These are phyloP conservation scores for Trichoderma parareesei DNA, from an alignment of 495 filamentous ascomycete species.

Conservation along the genomic window DNA sequence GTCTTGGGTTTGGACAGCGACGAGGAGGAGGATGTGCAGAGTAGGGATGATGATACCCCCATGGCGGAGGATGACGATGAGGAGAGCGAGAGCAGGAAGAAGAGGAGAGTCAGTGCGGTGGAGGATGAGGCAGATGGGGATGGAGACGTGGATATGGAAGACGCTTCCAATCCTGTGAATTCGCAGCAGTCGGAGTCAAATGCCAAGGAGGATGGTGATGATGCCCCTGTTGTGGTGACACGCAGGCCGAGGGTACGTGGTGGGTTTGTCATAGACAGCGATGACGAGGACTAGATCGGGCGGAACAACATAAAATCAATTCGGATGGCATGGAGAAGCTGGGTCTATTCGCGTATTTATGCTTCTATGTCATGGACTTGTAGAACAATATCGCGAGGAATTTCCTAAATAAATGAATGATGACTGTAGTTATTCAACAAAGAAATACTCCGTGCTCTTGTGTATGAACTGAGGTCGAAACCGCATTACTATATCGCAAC, in stretches of 20 bases:
- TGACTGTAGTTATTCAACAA: neutral
- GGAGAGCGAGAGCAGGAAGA: constrained; percentile 9
- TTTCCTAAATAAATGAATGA: neutral
- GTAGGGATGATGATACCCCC: constrained; percentile 16
- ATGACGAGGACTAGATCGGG: constrained; percentile 39
- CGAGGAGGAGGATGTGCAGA: constrained; percentile 15
- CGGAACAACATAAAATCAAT: no score
- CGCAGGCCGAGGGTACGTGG: constrained; percentile 27
- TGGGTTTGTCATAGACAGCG: constrained; percentile 43
- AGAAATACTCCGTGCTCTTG: neutral
- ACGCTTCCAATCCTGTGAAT: neutral
- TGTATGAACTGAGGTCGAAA: neutral
- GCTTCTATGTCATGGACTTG: neutral
- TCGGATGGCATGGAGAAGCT: no score
- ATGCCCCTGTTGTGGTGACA: constrained; percentile 17
- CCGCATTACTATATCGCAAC: neutral
- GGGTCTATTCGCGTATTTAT: neutral
- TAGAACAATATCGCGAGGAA: neutral
- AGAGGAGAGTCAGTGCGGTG: constrained; percentile 2
- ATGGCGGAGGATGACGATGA: constrained; percentile 18
- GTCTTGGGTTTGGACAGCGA: constrained; percentile 15
- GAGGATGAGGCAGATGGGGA: constrained; percentile 2
- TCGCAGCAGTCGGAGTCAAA: neutral
- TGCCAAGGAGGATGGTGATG: constrained; percentile 22
- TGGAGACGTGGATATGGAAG: constrained; percentile 16